phyloP scores from a whole-genome alignment of 345 rosid genomes.

The Citrus cavaleriei region DNA sequence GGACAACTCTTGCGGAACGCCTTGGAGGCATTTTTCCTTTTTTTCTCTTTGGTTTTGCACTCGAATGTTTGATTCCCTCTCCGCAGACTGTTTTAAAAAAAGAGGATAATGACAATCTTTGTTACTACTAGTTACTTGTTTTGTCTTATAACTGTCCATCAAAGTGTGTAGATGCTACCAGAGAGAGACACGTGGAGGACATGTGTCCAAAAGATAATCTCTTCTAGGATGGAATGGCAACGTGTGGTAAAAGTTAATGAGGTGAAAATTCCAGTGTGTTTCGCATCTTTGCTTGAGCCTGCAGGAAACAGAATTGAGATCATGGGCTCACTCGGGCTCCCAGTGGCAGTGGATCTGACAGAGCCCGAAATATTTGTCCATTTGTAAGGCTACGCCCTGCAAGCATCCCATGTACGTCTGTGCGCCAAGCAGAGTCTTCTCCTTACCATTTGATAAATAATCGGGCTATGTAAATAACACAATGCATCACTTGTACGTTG shows the following conservation, averaged over 20 bases:
- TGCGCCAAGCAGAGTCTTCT: too few relatives aligned
- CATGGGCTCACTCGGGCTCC: too few relatives aligned
- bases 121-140: neutral
- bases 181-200: conserved; percentile 12
- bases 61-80: neutral
- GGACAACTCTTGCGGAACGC: conserved; percentile 22
- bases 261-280: neutral
- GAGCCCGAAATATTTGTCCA: too few relatives aligned
- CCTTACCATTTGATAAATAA: too few relatives aligned
- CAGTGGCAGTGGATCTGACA: too few relatives aligned
- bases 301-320: too few relatives aligned
- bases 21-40: conserved; percentile 40
- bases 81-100: neutral
- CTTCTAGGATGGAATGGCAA: neutral
- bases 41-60: too few relatives aligned
- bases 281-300: neutral
- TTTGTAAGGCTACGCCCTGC: too few relatives aligned
- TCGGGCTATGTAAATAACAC: too few relatives aligned
- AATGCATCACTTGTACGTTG: too few relatives aligned
- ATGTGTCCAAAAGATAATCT: neutral
- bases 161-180: neutral
- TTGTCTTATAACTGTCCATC: neutral
- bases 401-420: too few relatives aligned
- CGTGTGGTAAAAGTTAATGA: conserved; percentile 14
- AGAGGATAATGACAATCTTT: neutral